Evolutionary conservation across 1,284 basidiomycete species (phyloP), one percentile per base, ranked within the genome.

Genomic region (Trametes hirsuta): DNA sequence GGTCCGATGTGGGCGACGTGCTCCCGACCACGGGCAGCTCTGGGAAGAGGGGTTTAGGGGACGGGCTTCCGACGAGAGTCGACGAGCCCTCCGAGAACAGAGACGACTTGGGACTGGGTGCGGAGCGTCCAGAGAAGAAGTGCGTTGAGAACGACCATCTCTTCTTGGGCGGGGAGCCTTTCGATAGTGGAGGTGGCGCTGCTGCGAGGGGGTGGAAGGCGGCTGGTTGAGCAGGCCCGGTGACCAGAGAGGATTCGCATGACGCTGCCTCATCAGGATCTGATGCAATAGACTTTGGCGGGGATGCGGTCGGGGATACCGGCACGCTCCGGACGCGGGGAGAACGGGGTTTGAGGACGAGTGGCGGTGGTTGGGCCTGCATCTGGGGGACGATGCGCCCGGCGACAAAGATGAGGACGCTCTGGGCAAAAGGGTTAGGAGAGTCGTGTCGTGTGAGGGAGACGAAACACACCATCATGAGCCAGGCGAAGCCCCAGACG

Each of bases 91-190:
- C 56, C 9, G 63, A 64, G 18, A 58, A 39, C 8, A 56, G 15
- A 8, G 63, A 64, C 3, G 56, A 57, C 42, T 61, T 58, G 14
- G 57, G 54, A 18, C 63, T 61, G 21, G 57, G 53, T 1, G 49
- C 48, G n/a, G 53, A 15, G 36, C 49, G 56, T 2, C 49, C 35
- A 1, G 35, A 14, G 35, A 42, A 51, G 47, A 58, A 46, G 18
- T 45, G 53, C 46, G 48, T 40, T 14, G 57, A 18, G 12, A 65
- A 40, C 21, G 63, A 65, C 63, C 63, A 65, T 36, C 46, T 58
- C 35, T 47, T 44, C 55, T 55, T 65, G 46, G 47, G 42, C 15
- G 53, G 25, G 5, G 56, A 9, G 4, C 14, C 24, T 39, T 51
- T 40, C 24, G 30, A 12, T 5, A 12, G 14, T 12, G n/a, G n/a